Evolutionary conservation across 179 eudicot species (phyloP).

Genomic region (Actinidia chinensis): DNA sequence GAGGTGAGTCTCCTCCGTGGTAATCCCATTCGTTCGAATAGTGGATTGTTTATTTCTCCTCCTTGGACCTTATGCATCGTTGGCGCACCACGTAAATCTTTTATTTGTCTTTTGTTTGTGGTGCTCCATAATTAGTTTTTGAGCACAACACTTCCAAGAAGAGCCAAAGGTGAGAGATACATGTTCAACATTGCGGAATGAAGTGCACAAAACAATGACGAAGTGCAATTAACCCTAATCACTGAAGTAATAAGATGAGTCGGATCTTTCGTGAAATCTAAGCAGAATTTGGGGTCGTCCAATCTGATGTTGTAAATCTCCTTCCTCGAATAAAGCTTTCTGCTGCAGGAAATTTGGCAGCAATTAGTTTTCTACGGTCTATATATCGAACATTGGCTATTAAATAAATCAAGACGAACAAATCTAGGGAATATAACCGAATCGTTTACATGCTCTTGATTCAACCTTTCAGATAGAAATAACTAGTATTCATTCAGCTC

Average conservation of each 20-base stretch:
- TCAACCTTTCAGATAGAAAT: slow-evolving; percentile 30
- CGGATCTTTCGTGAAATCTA: slow-evolving; percentile 91
- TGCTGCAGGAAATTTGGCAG: slow-evolving; percentile 82
- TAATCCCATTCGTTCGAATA: too few relatives aligned
- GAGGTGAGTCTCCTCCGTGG: too few relatives aligned
- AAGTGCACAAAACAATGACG: background rate
- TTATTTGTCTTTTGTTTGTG: too few relatives aligned
- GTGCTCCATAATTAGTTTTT: too few relatives aligned
- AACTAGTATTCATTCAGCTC: slow-evolving; percentile 47
- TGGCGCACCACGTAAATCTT: too few relatives aligned
- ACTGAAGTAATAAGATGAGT: slow-evolving; percentile 87
- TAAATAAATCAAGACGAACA: background rate
- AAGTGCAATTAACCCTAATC: slow-evolving; percentile 65
- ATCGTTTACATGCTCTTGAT: slow-evolving; percentile 69
- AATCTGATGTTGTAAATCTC: slow-evolving; percentile 89
- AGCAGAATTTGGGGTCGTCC: slow-evolving; percentile 97
- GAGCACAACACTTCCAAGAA: too few relatives aligned
- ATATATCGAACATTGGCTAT: background rate
- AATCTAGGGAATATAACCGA: slow-evolving; percentile 1
- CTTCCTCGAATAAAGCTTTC: slow-evolving; percentile 92
- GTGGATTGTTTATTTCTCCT: too few relatives aligned
- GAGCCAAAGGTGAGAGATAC: slow-evolving; percentile 8
- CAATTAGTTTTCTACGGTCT: slow-evolving; percentile 37
- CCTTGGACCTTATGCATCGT: too few relatives aligned
- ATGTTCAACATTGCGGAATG: background rate